These are phyloP conservation scores for Solidago caesia DNA, from an alignment of 129 eudicot species.

Conservation along the genomic window DNA sequence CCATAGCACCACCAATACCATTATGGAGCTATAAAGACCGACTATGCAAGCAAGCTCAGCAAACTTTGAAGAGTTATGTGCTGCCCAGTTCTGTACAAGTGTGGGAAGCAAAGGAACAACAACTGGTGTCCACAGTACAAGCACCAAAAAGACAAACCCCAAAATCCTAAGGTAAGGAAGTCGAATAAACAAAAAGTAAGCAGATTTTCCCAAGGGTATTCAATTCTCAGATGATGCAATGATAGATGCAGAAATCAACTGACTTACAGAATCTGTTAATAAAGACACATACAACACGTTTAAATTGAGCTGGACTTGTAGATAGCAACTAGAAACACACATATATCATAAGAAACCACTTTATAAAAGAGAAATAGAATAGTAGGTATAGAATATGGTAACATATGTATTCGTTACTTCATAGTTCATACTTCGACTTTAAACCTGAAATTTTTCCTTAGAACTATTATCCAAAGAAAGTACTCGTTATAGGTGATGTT, in stretches of 20 bases:
- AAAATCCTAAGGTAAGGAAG: constrained; percentile 48
- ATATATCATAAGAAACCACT: no score
- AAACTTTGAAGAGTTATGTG: constrained; percentile 47
- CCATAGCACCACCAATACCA: constrained; percentile 62
- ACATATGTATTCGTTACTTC: constrained; percentile 6
- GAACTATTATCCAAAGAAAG: no score
- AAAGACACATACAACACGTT: constrained; percentile 5
- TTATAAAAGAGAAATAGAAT: no score
- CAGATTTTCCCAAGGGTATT: neutral
- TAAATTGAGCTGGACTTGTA: no score
- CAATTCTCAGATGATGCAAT: neutral
- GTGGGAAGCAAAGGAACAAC: constrained; percentile 83
- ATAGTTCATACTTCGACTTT: neutral
- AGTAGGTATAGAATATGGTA: no score
- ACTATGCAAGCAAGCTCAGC: constrained; percentile 68
- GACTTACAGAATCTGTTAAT: constrained; percentile 1
- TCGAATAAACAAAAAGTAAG: constrained; percentile 14
- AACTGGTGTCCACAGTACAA: constrained; percentile 88
- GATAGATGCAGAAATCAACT: neutral
- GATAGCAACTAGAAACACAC: no score
- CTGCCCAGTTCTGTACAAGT: constrained; percentile 73
- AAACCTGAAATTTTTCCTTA: no score
- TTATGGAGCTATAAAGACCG: constrained; percentile 70
- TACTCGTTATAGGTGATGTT: no score
- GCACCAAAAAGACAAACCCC: constrained; percentile 75